Evolutionary conservation across 805 yeast species (phyloP), one percentile per base, ranked within the genome.

Genomic region (Blastobotrys muscicola): DNA sequence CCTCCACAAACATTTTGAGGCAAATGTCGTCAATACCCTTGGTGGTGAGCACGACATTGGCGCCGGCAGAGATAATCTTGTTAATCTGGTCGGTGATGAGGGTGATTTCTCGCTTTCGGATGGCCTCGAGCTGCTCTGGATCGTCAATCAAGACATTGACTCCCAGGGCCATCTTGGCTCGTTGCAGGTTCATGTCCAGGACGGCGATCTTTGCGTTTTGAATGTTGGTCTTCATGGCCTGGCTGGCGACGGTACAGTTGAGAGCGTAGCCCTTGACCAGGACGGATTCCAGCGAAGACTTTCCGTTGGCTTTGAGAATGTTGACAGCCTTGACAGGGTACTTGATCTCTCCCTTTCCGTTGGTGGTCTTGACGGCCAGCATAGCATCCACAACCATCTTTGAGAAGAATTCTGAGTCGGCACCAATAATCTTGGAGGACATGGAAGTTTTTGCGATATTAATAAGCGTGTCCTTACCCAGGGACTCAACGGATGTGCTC

Each of bases 301-400:
- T 87, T 52, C 99, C 99, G 59, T 90, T 97, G 0, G 97, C 96
- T 65, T 94, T 92, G 57, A 92, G 71, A 44, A 94, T 79, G 60
- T 92, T 92, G 45, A 92, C 96, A 2, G 97, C 97, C 68, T 92
- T 94, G 38, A 90, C 94, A 1, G 99, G 99, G 62, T 92, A 89
- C 64, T 81, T 85, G 38, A 72, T 68, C 58, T 92, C 97, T 43
- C 95, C 96, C 57, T 87, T 83, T 30, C 78, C 66, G 60, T 86
- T 89, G 38, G 82, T 76, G 33, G 98, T 89, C 63, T 85, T 89
- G 43, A 92, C 97, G 3, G 96, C 95, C 46, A 87, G 70, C 76
- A 92, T 80, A 16, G 98, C 92, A 58, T 92, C 97, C 36, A 92
- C 97, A 20, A 85, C 97, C 77, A 94, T 73, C 53, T 79, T 70